Evolutionary conservation across 352 stramenopile species (phyloP).

Genomic region (Phytophthora gonapodyides): DNA sequence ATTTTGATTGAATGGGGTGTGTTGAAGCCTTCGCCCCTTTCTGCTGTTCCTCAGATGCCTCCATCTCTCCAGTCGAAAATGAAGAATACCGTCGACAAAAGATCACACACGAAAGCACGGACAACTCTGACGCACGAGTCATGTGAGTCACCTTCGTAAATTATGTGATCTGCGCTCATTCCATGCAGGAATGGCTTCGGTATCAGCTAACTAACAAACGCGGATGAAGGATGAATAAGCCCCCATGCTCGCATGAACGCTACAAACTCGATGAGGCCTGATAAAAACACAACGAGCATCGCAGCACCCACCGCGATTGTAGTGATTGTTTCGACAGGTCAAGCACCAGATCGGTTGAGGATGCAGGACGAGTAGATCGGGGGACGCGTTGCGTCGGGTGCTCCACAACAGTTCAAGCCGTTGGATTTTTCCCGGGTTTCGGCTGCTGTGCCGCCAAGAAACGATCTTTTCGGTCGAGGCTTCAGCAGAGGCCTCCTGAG

Average conservation of each 20-base stretch:
- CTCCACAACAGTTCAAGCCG: background rate
- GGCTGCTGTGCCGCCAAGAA: slow-evolving; percentile 18
- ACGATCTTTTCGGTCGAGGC: slow-evolving; percentile 26
- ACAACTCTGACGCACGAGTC: slow-evolving; percentile 10
- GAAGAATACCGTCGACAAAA: slow-evolving; percentile 5
- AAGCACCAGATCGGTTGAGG: background rate
- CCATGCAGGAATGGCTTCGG: slow-evolving; percentile 11
- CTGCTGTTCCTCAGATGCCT: slow-evolving; percentile 11
- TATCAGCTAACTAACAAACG: slow-evolving; percentile 6
- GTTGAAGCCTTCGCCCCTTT: background rate
- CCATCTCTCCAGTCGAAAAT: slow-evolving; percentile 21
- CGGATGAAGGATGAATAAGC: background rate
- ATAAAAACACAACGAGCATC: too few species aligned
- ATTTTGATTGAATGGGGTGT: background rate
- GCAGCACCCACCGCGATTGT: background rate
- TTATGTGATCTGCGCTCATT: slow-evolving; percentile 1
- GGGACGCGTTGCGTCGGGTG: background rate
- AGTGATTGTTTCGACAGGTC: slow-evolving; percentile 3
- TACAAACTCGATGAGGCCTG: too few species aligned
- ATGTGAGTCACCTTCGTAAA: background rate
- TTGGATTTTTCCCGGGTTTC: slow-evolving; percentile 23
- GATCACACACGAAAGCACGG: background rate
- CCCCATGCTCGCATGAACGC: background rate
- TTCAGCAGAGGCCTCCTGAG: background rate
- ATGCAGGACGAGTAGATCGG: background rate